A percentile compares a stretch with the other conserved stretches of the same genome.
Conservation (phyloP, 2,329 filamentous ascomycete genomes). For the Penicillium sp. region DNA sequence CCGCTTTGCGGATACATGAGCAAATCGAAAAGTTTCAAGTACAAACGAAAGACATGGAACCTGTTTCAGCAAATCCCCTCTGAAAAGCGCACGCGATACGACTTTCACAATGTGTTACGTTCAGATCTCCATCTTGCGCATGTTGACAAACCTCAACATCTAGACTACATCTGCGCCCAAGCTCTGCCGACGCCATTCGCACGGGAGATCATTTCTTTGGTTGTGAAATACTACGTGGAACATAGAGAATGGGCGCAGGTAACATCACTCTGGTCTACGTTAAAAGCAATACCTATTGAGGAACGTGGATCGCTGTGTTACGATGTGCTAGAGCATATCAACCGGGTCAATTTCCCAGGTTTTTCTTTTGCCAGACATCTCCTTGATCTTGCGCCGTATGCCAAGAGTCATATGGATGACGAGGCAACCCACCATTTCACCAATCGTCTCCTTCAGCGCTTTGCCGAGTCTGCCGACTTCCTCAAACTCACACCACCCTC, state of each 20-base stretch:
- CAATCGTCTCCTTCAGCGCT: neutral
- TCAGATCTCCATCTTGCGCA: conserved; percentile 44
- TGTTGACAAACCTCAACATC: conserved; percentile 12
- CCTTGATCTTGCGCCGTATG: neutral
- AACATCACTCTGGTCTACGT: conserved; percentile 22
- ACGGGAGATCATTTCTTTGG: conserved; percentile 26
- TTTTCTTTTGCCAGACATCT: conserved; percentile 2
- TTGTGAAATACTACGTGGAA: conserved; percentile 34
- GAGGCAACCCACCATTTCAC: neutral
- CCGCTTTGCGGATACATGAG: conserved; percentile 42
- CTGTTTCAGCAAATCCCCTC: conserved; percentile 48
- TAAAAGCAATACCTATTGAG: neutral
- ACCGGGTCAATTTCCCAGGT: neutral
- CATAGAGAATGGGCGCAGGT: conserved; percentile 33
- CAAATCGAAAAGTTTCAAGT: conserved; percentile 36
- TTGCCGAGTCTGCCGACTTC: neutral
- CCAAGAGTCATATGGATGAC: neutral
- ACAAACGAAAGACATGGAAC: conserved; percentile 46
- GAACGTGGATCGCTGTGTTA: neutral
- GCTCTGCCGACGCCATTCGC: conserved; percentile 32
- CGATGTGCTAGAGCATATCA: neutral
- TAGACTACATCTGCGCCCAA: conserved; percentile 45
- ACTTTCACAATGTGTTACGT: conserved; percentile 49
- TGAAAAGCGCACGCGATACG: conserved; percentile 38
- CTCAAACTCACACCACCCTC: neutral